Evolutionary conservation across 78 protist species (phyloP), one percentile per base, ranked within the genome.

Genomic region (Dictyostelium purpureum): DNA sequence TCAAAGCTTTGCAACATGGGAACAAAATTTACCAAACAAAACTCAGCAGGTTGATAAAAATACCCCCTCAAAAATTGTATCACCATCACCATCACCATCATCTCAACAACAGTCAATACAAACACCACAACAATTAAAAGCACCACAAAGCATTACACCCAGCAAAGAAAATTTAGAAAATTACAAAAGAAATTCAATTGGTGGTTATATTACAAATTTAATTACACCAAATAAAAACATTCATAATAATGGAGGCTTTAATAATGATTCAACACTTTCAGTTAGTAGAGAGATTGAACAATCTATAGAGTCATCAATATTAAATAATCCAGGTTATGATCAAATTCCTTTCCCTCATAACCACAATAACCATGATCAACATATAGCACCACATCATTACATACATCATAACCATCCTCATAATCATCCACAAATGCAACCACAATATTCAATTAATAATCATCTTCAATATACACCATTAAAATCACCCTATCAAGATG

Each of bases 1-100:
- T 52, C 47, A 75, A 43, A 51, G 67, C 33, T 75, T 75, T 75
- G 56, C 52, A 19, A 51, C 81, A 35, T 75, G 81, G 81, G 59
- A 75, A 33, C 81, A 75, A 69, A 69, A 69, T 69, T 42, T 69
- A 40, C 76, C 76, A 6, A 69, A 69, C 9, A 47, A 14, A 47
- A 47, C 7, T 3, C 52, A 47, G 7, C 52, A 47, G 52, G 18
- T 43, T 43, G n/a, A n/a, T 43, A 43, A 43, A 43, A 43, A 7
- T 16, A 47, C 1, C 52, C 4, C 12, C 52, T 14, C 52, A 10
- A n/a, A n/a, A n/a, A n/a, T n/a, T n/a, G n/a, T n/a, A 63, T 63
- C 71, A 63, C 71, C 71, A 63, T 33, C 35, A 63, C 35, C 71
- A 63, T 33, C 35, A 6, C 52, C 52, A 47, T 47, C 52, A 2